Evolutionary conservation across 371 early-diverging fungal species (phyloP), one percentile per base, ranked within the genome.

Genomic region (Mortierella sp.): DNA sequence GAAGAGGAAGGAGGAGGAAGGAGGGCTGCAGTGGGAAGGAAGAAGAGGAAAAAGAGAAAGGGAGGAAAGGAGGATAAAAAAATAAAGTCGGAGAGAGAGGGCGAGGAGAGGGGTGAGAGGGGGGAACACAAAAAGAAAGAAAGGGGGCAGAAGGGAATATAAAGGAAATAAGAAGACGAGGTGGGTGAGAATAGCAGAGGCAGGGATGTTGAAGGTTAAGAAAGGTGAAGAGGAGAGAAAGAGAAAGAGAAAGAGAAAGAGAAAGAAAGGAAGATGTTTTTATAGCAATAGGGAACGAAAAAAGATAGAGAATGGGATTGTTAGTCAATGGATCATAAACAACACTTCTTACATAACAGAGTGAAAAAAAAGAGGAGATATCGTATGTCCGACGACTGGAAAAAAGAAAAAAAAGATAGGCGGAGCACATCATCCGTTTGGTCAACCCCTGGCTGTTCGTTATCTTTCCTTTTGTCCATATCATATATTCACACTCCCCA

Each of bases 321-420:
- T 58, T 58, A 58, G 58, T 58, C 16, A 58, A 22, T 6, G 58
- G 34, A 58, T 58, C 58, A 58, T 34, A n/a, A n/a, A n/a, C 34
- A 34, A 31, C 16, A 37, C 19, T 8, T 22, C 58, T 58, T 58
- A 58, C 58, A 58, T 58, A 58, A 58, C 31, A 29, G 24, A 53
- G 34, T 50, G n/a, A 48, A 48, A 50, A n/a, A 1, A 6, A 8
- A 45, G 19, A 16, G n/a, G n/a, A 52, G 52, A 52, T 52, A 52
- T 53, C 53, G 53, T 26, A 13, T 22, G 48, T n/a, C 2, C 22
- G 47, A 14, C 29, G 24, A 47, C 8, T 11, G 16, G 11, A 45
- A 5, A 45, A 16, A 26, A 29, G 29, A 4, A 26, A 29, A 53
- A 4, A 26, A 29, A 53, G 58, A 58, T 58, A 58, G 58, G 58